These are phyloP conservation scores for Citrus mangshanensis DNA, from an alignment of 345 rosid genomes.

Conservation along the genomic window DNA sequence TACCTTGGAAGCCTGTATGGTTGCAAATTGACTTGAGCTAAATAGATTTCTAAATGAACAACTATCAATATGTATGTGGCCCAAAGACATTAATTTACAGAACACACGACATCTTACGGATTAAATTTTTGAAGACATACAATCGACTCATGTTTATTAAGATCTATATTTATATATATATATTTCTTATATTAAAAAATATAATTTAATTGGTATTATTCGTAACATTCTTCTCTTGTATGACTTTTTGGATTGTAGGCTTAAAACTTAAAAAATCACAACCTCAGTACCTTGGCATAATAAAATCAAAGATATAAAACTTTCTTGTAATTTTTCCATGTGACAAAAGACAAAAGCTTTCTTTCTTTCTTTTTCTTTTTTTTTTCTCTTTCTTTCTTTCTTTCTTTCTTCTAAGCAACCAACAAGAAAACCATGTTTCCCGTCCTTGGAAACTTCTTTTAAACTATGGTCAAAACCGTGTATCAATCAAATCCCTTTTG, in stretches of 20 bases:
- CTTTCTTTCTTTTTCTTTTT: no score
- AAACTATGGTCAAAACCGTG: not conserved
- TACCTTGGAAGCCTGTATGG: not conserved
- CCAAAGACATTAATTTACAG: no score
- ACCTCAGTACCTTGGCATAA: not conserved
- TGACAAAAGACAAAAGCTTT: not conserved
- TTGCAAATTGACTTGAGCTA: no score
- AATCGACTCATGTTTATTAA: no score
- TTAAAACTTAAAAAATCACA: not conserved
- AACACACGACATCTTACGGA: fast-evolving
- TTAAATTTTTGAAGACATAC: no score
- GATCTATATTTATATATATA: no score
- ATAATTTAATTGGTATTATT: no score
- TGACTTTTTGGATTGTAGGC: no score
- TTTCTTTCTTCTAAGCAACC: not conserved
- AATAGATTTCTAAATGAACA: no score
- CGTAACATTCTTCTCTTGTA: fast-evolving
- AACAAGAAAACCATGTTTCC: not conserved
- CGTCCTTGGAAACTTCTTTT: not conserved
- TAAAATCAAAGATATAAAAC: not conserved
- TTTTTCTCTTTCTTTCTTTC: no score
- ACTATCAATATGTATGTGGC: fast-evolving
- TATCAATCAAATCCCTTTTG: not conserved
- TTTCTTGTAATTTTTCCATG: not conserved
- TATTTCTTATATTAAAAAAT: fast-evolving